Evolutionary conservation across 129 eudicot genomes (phyloP).

Genomic region (Lactuca sativa): DNA sequence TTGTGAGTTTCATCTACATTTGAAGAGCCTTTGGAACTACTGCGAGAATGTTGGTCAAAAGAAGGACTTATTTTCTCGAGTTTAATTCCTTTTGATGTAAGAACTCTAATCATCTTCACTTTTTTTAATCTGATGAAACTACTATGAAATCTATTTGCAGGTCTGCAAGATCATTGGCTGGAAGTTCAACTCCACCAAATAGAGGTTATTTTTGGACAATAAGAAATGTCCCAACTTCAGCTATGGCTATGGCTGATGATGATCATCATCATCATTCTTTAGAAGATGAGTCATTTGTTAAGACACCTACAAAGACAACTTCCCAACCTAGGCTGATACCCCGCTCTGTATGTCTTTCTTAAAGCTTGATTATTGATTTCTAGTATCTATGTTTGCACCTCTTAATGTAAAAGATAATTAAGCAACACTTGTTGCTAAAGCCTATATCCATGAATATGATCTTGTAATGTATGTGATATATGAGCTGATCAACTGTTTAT

Average conservation of each 20-base stretch:
- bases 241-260: constrained; percentile 16
- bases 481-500: not conserved
- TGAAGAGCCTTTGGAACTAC: constrained; percentile 85
- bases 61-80: constrained; percentile 82
- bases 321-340: constrained; percentile 51
- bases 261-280: constrained; percentile 48
- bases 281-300: constrained; percentile 47
- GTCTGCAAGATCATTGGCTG: constrained; percentile 82
- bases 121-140: too few species aligned
- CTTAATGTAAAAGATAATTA: too few species aligned
- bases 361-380: not conserved
- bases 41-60: constrained; percentile 79
- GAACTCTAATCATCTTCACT: not conserved
- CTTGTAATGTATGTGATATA: not conserved
- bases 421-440: too few species aligned
- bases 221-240: constrained; percentile 53
- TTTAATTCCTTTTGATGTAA: constrained; percentile 66
- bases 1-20: constrained; percentile 70
- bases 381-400: too few species aligned
- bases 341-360: constrained; percentile 43
- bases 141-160: constrained; percentile 31
- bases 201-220: constrained; percentile 40
- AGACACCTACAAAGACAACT: constrained; percentile 29
- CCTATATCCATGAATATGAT: not conserved
- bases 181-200: constrained; percentile 58